Evolutionary conservation across 78 protist species (phyloP).

Genomic region (Dictyostelium intermedium): DNA sequence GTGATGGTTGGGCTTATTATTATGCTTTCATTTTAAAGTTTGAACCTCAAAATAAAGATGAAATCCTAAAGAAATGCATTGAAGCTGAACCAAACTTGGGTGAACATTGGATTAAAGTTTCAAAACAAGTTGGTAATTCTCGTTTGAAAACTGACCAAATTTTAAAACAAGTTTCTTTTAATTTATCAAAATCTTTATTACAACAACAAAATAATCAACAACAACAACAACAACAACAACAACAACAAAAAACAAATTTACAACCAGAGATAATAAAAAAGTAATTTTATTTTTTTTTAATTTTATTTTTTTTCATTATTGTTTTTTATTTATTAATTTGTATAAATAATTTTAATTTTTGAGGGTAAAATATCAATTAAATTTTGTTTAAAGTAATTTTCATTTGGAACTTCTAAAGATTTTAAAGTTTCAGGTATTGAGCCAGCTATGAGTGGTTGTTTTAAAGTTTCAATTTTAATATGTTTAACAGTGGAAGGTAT

Average conservation of each 20-base stretch:
- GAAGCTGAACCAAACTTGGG: conserved; percentile 92
- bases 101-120: conserved; percentile 85
- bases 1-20: conserved; percentile 96
- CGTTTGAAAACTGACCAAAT: conserved; percentile 68
- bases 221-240: background rate
- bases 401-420: background rate
- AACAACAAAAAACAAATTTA: background rate
- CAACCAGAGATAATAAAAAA: background rate
- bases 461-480: background rate
- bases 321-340: background rate
- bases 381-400: background rate
- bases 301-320: too few species aligned
- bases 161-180: conserved; percentile 57
- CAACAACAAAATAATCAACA: background rate
- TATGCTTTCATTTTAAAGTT: conserved; percentile 86
- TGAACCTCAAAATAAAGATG: background rate
- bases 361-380: background rate
- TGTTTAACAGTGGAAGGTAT: background rate
- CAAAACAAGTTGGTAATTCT: conserved; percentile 79
- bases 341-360: background rate
- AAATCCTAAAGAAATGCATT: conserved; percentile 78
- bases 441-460: background rate
- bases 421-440: background rate
- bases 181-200: conserved; percentile 22
- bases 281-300: background rate